phyloP scores from a whole-genome alignment of 208 protist species.

The Leishmania turanica region DNA sequence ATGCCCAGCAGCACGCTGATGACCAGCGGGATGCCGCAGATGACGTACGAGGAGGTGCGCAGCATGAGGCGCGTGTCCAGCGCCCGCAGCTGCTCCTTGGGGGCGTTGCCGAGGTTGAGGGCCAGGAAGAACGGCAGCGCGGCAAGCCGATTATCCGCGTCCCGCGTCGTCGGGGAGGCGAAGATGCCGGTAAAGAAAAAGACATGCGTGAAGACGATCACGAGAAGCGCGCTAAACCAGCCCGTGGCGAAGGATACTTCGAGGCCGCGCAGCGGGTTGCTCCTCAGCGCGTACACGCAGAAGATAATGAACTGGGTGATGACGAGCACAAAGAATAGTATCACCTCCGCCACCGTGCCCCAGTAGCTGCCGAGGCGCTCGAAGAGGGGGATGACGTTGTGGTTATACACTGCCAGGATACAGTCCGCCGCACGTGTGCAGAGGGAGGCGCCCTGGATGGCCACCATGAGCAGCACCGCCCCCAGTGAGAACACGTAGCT shows the following conservation, averaged over 20 bases:
- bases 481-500: slow-evolving; percentile 61
- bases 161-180: slow-evolving; percentile 12
- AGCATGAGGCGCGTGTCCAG: slow-evolving; percentile 29
- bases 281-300: slow-evolving; percentile 38
- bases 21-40: slow-evolving; percentile 54
- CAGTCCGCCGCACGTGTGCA: slow-evolving; percentile 55
- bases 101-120: slow-evolving; percentile 36
- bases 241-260: slow-evolving; percentile 67
- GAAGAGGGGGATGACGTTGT: slow-evolving; percentile 58
- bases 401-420: slow-evolving; percentile 34
- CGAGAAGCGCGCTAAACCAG: slow-evolving; percentile 51
- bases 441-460: slow-evolving; percentile 46
- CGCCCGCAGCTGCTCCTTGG: slow-evolving; percentile 12
- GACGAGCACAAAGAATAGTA: slow-evolving; percentile 43
- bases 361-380: slow-evolving; percentile 40
- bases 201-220: slow-evolving; percentile 48
- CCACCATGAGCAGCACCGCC: slow-evolving; percentile 47
- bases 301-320: slow-evolving; percentile 61
- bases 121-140: slow-evolving; percentile 54
- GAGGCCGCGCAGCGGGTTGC: slow-evolving; percentile 44
- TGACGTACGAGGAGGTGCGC: slow-evolving; percentile 55
- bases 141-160: slow-evolving; percentile 27
- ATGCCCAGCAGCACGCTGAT: slow-evolving; percentile 68
- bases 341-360: slow-evolving; percentile 42
- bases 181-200: slow-evolving; percentile 68